Evolutionary conservation across 805 yeast genomes (phyloP), one percentile per base, ranked within the genome.

Genomic region (Candida multigemmis): DNA sequence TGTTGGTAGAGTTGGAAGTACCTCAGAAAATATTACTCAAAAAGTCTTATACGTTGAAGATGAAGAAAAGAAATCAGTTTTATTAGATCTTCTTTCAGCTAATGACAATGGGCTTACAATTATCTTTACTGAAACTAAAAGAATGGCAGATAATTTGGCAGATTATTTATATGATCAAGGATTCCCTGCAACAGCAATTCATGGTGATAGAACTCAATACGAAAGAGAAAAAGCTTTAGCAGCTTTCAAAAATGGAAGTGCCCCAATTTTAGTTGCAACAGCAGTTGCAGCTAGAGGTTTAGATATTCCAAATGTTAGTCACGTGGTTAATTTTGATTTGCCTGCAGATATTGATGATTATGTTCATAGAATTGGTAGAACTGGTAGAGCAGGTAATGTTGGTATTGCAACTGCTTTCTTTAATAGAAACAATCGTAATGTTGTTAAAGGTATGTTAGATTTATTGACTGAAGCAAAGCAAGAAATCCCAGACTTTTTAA

Each of bases 221-320:
- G 98, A 91, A 69, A 85, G 98, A 73, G 98, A 91, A 68, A 78
- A 87, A 56, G 99, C 98, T 34, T 69, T 91, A 47, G 91, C 86
- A 43, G 78, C 86, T 46, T 91, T 91, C 75, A 85, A 86, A 68
- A 63, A 75, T 39, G 98, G 98, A 55, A 69, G 72, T 46, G 83
- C 96, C 24, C 94, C 95, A 42, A 74, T 91, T 44, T 72, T 91
- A 66, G 98, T 91, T 42, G 98, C 99, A 27, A 91, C 99, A 43
- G 98, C 98, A 30, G 98, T 91, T 45, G 98, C 98, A 42, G 97
- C 97, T 34, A 85, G 98, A 79, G 98, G 98, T 71, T 76, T 91
- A 62, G 98, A 91, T 74, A 91, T 91, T 71, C 97, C 98, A 57
- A 91, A 91, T 56, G 98, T 91, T 46, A 80, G 93, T 25, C 97